Conservation (phyloP, 192 early-diverging fungal genomes). For the Allomyces arbusculus region DNA sequence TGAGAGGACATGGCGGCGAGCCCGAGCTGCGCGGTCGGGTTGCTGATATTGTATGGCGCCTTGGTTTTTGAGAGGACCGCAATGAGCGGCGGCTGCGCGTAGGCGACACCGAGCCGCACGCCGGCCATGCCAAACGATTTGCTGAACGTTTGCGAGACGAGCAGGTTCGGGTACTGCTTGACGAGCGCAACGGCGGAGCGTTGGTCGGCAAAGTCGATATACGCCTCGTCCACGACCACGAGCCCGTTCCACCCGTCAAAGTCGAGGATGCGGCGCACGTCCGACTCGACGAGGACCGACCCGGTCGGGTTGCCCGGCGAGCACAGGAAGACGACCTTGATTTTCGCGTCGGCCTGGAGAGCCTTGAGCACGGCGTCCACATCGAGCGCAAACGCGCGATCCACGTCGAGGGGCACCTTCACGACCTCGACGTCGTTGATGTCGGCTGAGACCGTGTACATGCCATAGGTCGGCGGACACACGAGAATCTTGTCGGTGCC, state of each 20-base stretch:
- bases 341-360: conserved; percentile 42
- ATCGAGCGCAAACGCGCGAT: conserved; percentile 45
- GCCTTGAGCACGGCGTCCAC: conserved; percentile 31
- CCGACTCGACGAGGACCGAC: conserved; percentile 45
- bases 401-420: conserved; percentile 63
- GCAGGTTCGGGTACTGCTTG: conserved; percentile 65
- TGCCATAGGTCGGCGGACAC: conserved; percentile 96
- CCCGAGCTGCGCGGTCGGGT: conserved; percentile 60
- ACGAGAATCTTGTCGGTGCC: conserved; percentile 81
- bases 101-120: conserved; percentile 81
- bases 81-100: conserved; percentile 61
- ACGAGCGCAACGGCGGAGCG: conserved; percentile 52
- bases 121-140: conserved; percentile 98
- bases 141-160: conserved; percentile 94
- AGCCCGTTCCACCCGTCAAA: conserved; percentile 49
- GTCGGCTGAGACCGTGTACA: conserved; percentile 84
- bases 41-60: conserved; percentile 96
- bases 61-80: conserved; percentile 87
- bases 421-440: conserved; percentile 86
- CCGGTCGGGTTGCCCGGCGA: conserved; percentile 98
- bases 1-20: conserved; percentile 49
- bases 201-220: conserved; percentile 70
- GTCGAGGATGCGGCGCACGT: conserved; percentile 45
- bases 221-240: conserved; percentile 97
- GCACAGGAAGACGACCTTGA: conserved; percentile 89